phyloP scores from a whole-genome alignment of 768 basidiomycete species.

The Naganishia kalamii region DNA sequence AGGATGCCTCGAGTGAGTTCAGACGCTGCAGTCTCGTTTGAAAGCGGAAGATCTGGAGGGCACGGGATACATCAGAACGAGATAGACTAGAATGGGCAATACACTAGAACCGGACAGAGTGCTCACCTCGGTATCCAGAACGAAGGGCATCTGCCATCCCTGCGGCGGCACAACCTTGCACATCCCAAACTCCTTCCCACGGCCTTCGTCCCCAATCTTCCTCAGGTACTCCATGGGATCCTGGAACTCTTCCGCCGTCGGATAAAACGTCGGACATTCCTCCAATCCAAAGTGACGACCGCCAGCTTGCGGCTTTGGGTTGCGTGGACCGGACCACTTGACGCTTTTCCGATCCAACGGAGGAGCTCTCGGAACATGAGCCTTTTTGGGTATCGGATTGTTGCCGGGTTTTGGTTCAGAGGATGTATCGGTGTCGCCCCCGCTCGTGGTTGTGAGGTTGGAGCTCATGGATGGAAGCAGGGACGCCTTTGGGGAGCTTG shows the following conservation, averaged over 20 bases:
- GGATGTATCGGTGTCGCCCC: not conserved
- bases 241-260: constrained; percentile 81
- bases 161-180: constrained; percentile 92
- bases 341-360: constrained; percentile 35
- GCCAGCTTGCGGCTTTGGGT: constrained; percentile 31
- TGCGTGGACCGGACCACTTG: constrained; percentile 32
- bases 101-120: not conserved
- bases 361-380: constrained; percentile 25
- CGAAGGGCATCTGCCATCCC: constrained; percentile 93
- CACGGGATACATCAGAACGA: not conserved
- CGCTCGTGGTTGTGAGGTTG: not conserved
- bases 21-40: constrained; percentile 89
- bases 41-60: constrained; percentile 74
- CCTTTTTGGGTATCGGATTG: constrained; percentile 35
- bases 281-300: constrained; percentile 70
- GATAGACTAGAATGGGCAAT: not conserved
- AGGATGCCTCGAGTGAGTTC: constrained; percentile 95
- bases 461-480: constrained; percentile 6
- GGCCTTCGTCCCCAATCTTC: constrained; percentile 55
- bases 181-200: constrained; percentile 73
- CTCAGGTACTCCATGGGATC: constrained; percentile 92
- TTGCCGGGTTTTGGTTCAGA: constrained; percentile 24
- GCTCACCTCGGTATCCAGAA: constrained; percentile 84
- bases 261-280: constrained; percentile 84
- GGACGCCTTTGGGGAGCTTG: not conserved